Conservation (phyloP, 768 basidiomycete genomes). For the Boletus sp. region DNA sequence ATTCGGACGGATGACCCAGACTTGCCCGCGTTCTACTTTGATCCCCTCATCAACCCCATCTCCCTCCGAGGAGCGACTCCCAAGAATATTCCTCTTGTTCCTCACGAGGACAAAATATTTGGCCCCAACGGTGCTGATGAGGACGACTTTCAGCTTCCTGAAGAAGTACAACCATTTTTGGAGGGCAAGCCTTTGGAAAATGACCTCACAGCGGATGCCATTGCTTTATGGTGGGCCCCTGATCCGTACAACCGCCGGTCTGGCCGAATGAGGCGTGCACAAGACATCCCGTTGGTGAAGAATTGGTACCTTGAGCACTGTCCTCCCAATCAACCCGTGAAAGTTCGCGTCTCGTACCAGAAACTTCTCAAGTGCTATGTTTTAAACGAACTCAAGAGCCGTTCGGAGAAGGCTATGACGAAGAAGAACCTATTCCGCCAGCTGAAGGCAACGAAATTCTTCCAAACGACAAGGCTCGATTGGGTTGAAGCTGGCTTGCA, state of each 20-base stretch:
- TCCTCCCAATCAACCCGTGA: slow-evolving; percentile 92
- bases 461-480: slow-evolving; percentile 96
- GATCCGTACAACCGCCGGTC: slow-evolving; percentile 93
- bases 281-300: slow-evolving; percentile 95
- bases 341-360: slow-evolving; percentile 98
- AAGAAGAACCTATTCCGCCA: slow-evolving; percentile 97
- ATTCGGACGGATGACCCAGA: slow-evolving; percentile 99
- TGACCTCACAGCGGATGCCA: slow-evolving; percentile 92
- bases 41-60: slow-evolving; percentile 97
- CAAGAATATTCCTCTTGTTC: slow-evolving; percentile 76
- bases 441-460: slow-evolving; percentile 98
- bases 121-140: slow-evolving; percentile 83
- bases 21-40: slow-evolving; percentile 98
- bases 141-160: slow-evolving; percentile 85
- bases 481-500: slow-evolving; percentile 99
- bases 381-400: slow-evolving; percentile 86
- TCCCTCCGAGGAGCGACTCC: slow-evolving; percentile 83
- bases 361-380: slow-evolving; percentile 96
- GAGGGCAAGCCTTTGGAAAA: slow-evolving; percentile 76
- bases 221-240: slow-evolving; percentile 98
- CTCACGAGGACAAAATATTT: slow-evolving; percentile 92
- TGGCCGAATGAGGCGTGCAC: slow-evolving; percentile 89
- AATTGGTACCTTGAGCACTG: slow-evolving; percentile 99
- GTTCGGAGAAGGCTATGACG: slow-evolving; percentile 93
- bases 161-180: slow-evolving; percentile 75